phyloP scores from a whole-genome alignment of 345 rosid species.

The Boechera stricta region DNA sequence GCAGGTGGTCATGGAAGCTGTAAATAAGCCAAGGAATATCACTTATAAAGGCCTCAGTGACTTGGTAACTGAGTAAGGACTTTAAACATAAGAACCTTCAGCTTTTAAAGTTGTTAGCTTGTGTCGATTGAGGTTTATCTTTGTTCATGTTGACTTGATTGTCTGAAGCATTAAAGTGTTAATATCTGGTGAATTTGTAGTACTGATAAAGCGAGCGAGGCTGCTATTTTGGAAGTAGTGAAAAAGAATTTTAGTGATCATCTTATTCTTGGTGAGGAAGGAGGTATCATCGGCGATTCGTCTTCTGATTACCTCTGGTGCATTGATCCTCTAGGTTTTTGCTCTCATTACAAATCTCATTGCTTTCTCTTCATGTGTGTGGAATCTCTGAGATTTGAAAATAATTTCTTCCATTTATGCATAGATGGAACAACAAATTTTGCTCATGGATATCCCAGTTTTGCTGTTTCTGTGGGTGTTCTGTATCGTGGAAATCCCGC shows the following conservation, averaged over 20 bases:
- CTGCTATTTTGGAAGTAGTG: conserved; percentile 83
- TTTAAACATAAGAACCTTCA: not conserved
- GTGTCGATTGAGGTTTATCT: conserved; percentile 3
- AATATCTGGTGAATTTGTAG: conserved; percentile 52
- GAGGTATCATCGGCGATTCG: conserved; percentile 82
- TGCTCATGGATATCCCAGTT: conserved; percentile 96
- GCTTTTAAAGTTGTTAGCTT: not conserved
- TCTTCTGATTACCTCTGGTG: conserved; percentile 97
- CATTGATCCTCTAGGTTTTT: conserved; percentile 90
- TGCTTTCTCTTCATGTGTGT: not conserved
- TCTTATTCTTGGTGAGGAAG: conserved; percentile 96
- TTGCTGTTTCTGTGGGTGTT: conserved; percentile 95
- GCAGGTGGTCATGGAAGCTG: conserved; percentile 96
- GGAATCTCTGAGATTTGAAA: not conserved
- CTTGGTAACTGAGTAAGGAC: conserved; percentile 87
- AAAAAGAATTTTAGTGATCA: conserved; percentile 77
- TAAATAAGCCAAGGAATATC: conserved; percentile 78
- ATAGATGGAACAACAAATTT: conserved; percentile 97
- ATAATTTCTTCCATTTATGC: not conserved
- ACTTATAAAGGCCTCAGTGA: conserved; percentile 87
- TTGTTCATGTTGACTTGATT: not conserved
- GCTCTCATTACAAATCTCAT: conserved; percentile 29
- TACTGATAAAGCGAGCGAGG: conserved; percentile 91
- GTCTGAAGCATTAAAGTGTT: conserved; percentile 23
- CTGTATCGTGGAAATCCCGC: conserved; percentile 80